These are phyloP conservation scores for Remersonia thermophila DNA, from an alignment of 2,329 filamentous ascomycete species.

Conservation along the genomic window DNA sequence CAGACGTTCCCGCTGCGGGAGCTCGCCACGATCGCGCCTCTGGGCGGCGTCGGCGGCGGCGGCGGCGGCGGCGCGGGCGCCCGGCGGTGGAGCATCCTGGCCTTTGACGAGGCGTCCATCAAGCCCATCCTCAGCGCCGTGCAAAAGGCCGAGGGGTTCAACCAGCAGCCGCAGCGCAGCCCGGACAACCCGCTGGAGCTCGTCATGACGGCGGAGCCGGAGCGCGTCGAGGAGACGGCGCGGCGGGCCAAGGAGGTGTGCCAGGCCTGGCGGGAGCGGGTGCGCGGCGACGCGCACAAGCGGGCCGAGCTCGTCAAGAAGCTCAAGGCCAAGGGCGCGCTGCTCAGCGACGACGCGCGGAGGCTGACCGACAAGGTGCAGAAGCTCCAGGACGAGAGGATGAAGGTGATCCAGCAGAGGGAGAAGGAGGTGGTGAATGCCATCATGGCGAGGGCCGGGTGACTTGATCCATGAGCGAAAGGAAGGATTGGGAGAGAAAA, in stretches of 20 bases:
- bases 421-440: constrained; percentile 38
- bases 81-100: constrained; percentile 26
- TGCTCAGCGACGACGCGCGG: constrained; percentile 32
- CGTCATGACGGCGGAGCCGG: constrained; percentile 39
- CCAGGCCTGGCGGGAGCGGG: constrained; percentile 38
- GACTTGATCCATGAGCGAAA: not conserved
- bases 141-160: constrained; percentile 40
- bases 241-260: constrained; percentile 32
- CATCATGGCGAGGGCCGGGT: constrained; percentile 9
- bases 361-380: constrained; percentile 35
- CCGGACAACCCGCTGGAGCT: constrained; percentile 49
- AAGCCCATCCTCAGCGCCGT: constrained; percentile 45
- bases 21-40: constrained; percentile 42
- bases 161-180: constrained; percentile 47
- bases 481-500: too few relatives aligned
- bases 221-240: constrained; percentile 35
- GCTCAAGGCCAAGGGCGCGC: constrained; percentile 25
- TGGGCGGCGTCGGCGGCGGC: constrained; percentile 19
- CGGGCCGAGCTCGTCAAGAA: constrained; percentile 36
- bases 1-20: constrained; percentile 38
- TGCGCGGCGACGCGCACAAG: constrained; percentile 35
- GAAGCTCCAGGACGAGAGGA: constrained; percentile 40
- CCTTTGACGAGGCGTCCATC: constrained; percentile 31
- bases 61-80: too few relatives aligned
- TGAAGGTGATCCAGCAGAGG: constrained; percentile 35